phyloP scores from a whole-genome alignment of 2,329 filamentous ascomycete genomes.

The Verticillium klebahnii region DNA sequence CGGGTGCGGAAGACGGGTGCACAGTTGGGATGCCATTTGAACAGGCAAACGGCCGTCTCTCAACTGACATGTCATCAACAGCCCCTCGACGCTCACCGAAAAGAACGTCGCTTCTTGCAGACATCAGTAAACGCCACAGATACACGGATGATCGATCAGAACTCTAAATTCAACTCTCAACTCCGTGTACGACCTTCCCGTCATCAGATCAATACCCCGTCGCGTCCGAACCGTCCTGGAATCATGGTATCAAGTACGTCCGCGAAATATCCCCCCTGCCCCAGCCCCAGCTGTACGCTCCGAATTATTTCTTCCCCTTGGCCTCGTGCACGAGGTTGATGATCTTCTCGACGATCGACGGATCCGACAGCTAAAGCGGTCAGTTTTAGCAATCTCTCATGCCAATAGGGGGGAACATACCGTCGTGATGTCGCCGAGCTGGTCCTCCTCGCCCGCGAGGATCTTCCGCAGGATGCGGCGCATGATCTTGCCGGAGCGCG shows the following conservation, averaged over 20 bases:
- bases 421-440: conserved; percentile 87
- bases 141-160: background rate
- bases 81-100: no score
- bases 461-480: conserved; percentile 95
- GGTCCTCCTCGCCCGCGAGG: conserved; percentile 92
- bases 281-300: background rate
- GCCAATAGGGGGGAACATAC: conserved; percentile 48
- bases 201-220: background rate
- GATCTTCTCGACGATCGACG: conserved; percentile 83
- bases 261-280: background rate
- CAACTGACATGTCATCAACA: no score
- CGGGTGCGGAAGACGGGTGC: background rate
- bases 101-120: no score
- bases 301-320: conserved; percentile 44
- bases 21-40: background rate
- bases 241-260: conserved; percentile 3
- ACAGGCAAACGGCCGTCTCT: background rate
- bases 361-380: conserved; percentile 70
- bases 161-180: background rate
- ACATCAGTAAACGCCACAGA: background rate
- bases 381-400: background rate
- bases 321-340: conserved; percentile 71
- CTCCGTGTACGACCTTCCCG: background rate
- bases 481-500: conserved; percentile 98
- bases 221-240: background rate